Evolutionary conservation across 768 basidiomycete species (phyloP), one percentile per base, ranked within the genome.

Genomic region (Lyophyllum decastes): DNA sequence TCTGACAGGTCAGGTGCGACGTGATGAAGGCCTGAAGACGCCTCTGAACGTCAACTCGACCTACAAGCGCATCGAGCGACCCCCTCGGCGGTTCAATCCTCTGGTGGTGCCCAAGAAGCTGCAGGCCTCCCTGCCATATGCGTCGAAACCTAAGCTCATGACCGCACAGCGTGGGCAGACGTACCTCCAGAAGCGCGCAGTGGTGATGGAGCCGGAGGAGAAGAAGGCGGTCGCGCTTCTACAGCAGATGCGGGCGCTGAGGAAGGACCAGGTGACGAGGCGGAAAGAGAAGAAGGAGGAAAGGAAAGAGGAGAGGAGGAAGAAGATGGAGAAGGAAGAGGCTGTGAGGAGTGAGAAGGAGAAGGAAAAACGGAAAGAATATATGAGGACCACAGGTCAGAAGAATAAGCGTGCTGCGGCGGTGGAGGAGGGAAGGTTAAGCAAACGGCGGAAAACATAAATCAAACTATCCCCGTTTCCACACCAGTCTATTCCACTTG

Each of bases 191-290:
- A 93, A 92, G 72, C 88, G 97, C 12, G 95, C 96, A 0, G 95
- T 98, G 24, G 88, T 99, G 45, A 83, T 98, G 81, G 92, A 96
- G 67, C 92, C 93, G 1, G 94, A 96, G 69, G 97, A 98, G 78
- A 94, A 90, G 80, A 90, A 86, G 69, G 95, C 97, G 0, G 76
- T 98, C 19, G 89, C 92, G 38, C 74, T 98, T 38, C 70, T 99
- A 70, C 96, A 98, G 71, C 95, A 98, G 78, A 94, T 98, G 61
- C 85, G 90, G 48, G 92, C 95, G 6, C 72, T 99, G 65, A 77
- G 93, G 57, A 98, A 95, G 73, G 95, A 95, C 66, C 92, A 96
- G 74, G 81, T 93, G 1, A 76, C 70, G 43, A 78, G 87, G 66
- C 76, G 95, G 67, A 87, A 83, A 66, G 92, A 88, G 71, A 97